Percentiles rank a stretch among this genome's conserved stretches.
Evolutionary conservation across 1,284 basidiomycete species (phyloP).

Genomic region (Cerrena zonata): DNA sequence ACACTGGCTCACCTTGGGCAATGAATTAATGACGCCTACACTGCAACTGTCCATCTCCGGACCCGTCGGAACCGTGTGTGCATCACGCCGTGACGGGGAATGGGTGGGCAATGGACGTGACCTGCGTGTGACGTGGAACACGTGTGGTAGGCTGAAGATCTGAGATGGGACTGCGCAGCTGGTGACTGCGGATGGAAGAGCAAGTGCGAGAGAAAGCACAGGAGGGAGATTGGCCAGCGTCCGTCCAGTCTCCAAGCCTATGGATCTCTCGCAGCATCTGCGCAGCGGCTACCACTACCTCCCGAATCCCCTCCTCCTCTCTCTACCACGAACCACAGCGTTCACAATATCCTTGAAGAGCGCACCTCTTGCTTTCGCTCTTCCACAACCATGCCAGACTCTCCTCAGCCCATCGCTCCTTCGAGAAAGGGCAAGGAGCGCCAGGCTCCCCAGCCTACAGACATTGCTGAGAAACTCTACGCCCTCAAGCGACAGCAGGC

Average conservation of each 20-base stretch:
- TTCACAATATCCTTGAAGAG: slow-evolving; percentile 2
- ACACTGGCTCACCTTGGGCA: background rate
- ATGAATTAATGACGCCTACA: no score
- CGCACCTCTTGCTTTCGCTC: slow-evolving; percentile 13
- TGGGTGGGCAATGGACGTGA: background rate
- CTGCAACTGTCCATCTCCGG: no score
- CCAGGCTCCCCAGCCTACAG: slow-evolving; percentile 40
- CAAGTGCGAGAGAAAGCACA: background rate
- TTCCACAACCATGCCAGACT: slow-evolving; percentile 20
- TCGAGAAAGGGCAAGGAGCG: slow-evolving; percentile 34
- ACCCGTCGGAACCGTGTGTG: background rate
- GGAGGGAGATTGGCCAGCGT: background rate
- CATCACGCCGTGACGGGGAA: background rate
- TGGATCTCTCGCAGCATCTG: slow-evolving; percentile 24
- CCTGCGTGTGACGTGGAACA: background rate
- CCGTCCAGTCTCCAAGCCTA: slow-evolving; percentile 9
- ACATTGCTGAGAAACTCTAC: slow-evolving; percentile 62
- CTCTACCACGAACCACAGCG: slow-evolving; percentile 8
- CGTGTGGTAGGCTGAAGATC: background rate
- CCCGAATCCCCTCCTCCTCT: slow-evolving; percentile 11
- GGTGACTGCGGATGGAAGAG: background rate
- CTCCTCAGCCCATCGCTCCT: slow-evolving; percentile 13
- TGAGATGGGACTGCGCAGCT: slow-evolving; percentile 6
- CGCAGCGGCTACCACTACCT: slow-evolving; percentile 17
- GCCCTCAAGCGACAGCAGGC: slow-evolving; percentile 62